Evolutionary conservation across 768 basidiomycete species (phyloP).

Genomic region (Phaeotremella skinneri): DNA sequence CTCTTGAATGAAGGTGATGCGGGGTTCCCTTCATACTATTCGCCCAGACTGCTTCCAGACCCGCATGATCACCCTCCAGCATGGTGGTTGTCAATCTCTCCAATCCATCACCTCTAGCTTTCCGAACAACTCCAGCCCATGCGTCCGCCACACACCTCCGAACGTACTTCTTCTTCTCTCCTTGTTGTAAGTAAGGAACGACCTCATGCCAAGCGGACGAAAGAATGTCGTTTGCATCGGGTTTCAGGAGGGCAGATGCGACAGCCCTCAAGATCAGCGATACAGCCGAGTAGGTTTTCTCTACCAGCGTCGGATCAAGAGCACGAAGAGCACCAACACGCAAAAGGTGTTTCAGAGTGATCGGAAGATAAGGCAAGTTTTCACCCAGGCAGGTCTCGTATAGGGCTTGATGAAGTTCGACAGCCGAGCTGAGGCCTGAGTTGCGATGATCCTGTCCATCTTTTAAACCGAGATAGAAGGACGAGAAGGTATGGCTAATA

Average conservation of each 20-base stretch:
- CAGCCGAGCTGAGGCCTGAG: conserved; percentile 46
- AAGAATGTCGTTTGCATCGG: conserved; percentile 19
- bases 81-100: conserved; percentile 62
- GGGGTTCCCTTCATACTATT: conserved; percentile 57
- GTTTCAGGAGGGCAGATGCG: conserved; percentile 35
- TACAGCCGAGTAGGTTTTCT: conserved; percentile 47
- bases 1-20: conserved; percentile 65
- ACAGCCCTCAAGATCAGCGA: conserved; percentile 45
- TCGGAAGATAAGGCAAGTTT: conserved; percentile 25
- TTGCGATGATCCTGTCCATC: conserved; percentile 32
- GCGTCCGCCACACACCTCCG: conserved; percentile 67
- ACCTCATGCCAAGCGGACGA: conserved; percentile 34
- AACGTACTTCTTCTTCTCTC: conserved; percentile 42
- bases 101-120: conserved; percentile 64
- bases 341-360: conserved; percentile 30
- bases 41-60: conserved; percentile 73
- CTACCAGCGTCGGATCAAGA: conserved; percentile 45
- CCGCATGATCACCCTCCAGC: conserved; percentile 57
- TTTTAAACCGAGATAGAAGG: conserved; percentile 36
- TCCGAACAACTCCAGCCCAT: conserved; percentile 74
- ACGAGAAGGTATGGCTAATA: conserved; percentile 33
- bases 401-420: conserved; percentile 45
- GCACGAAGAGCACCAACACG: conserved; percentile 37
- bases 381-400: conserved; percentile 47
- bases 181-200: conserved; percentile 37